phyloP scores from a whole-genome alignment of 202 grass and related monocot genomes.

The Panicum hallii region DNA sequence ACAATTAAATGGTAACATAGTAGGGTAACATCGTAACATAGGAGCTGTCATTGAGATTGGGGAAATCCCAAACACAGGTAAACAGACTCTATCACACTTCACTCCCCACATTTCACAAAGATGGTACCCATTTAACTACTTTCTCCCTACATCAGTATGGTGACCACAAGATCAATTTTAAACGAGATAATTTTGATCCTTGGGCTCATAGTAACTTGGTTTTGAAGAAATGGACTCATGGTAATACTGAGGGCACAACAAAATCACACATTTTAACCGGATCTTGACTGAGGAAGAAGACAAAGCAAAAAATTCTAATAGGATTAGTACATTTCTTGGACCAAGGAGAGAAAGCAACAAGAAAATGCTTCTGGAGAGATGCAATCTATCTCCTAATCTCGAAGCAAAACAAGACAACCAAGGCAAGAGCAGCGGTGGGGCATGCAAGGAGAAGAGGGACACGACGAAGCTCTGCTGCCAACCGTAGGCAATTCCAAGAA shows the following conservation, averaged over 20 bases:
- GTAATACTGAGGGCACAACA: not conserved
- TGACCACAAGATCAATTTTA: not conserved
- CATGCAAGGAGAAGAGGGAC: slow-evolving; percentile 30
- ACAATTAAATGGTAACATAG: slow-evolving; percentile 15
- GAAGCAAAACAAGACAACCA: slow-evolving; percentile 14
- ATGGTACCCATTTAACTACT: not conserved
- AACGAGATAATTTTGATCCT: not conserved
- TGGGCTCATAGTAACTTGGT: not conserved
- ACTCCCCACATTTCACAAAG: slow-evolving; percentile 10
- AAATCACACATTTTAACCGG: not conserved
- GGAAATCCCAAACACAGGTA: not conserved
- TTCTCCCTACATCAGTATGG: slow-evolving; percentile 1
- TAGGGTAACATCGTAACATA: not conserved
- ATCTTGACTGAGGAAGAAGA: slow-evolving; percentile 37
- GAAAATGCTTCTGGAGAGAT: slow-evolving; percentile 17
- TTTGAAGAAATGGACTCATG: not conserved
- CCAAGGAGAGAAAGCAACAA: slow-evolving; percentile 21
- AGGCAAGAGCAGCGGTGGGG: slow-evolving; percentile 28
- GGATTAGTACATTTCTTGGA: not conserved
- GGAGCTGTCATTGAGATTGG: not conserved
- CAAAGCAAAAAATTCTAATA: not conserved
- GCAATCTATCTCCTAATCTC: slow-evolving; percentile 5
- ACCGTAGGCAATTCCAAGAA: slow-evolving; percentile 34
- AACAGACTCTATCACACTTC: not conserved
- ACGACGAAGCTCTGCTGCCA: slow-evolving; percentile 30